Base-by-base conservation (phyloP, 306 rosid species). In the Castanea sativa region DNA sequence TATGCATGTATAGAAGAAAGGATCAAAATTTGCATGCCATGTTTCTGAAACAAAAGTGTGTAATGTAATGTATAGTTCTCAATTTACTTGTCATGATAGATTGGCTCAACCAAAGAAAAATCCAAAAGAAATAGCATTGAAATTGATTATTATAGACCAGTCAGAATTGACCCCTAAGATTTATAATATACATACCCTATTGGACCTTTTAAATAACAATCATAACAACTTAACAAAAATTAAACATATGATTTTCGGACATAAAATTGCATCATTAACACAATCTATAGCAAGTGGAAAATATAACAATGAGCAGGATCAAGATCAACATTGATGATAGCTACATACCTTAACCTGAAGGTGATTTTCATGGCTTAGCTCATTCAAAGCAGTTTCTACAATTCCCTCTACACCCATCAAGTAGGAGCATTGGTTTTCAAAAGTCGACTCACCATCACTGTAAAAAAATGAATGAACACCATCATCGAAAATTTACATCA, bases 331-430 rank as follows among this genome's bases (percentile, higher is more conserved):
- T 7, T 38, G 43, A 77, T 38, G 43, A 75, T 32, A 38, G 73
- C 74, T 35, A 33, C 89, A 72, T 71, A 94, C 97, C 90, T 90
- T 86, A 79, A 90, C 81, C 70, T 80, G 76, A 55, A 91, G 83
- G 71, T 90, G 91, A 83, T 90, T 89, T 72, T 94, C 97, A 32
- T 78, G 77, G 5, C 88, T 80, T 78, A 88, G 78, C 88, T 91
- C 95, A 32, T 80, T 51, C 68, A 94, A 78, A 76, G 88, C 85
- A 81, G 86, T 84, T 87, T 92, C 99, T 73, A 79, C 92, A 79
- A 83, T 85, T 73, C 86, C 94, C 73, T 55, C 81, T 80, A 80
- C 89, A 78, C 84, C 88, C 97, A 90, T 86, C 83, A 92, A 73
- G 89, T 65, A 81, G 32, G 91, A 38, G 43, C 43, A 83, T 63